Evolutionary conservation across 192 early-diverging fungal species (phyloP).

Genomic region (Coemansia sp.): DNA sequence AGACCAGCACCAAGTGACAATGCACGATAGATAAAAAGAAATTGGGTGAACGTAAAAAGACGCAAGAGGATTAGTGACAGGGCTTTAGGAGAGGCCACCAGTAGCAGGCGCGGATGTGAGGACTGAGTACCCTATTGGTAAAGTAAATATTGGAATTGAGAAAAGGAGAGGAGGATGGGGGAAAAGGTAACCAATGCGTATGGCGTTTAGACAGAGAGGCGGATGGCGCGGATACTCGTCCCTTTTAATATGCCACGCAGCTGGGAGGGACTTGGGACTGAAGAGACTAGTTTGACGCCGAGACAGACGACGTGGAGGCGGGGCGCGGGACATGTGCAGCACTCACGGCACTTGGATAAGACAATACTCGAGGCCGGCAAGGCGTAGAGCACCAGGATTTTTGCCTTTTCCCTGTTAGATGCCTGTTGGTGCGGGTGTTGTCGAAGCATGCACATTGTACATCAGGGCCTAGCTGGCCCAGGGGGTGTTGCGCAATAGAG

Average conservation of each 20-base stretch:
- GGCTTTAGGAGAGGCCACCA: neutral
- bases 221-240: constrained; percentile 10
- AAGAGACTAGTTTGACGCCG: neutral
- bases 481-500: neutral
- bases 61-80: neutral
- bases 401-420: neutral
- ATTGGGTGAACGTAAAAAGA: neutral
- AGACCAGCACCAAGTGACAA: neutral
- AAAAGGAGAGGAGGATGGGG: neutral
- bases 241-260: constrained; percentile 20
- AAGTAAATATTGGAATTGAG: neutral
- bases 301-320: neutral
- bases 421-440: neutral
- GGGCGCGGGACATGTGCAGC: constrained; percentile 2
- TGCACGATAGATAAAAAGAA: neutral
- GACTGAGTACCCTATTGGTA: neutral
- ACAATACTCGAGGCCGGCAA: neutral
- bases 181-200: neutral
- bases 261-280: neutral
- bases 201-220: neutral
- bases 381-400: constrained; percentile 3
- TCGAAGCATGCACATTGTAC: neutral
- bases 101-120: neutral
- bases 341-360: neutral
- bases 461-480: neutral